Evolutionary conservation across 345 rosid species (phyloP).

Genomic region (Acer campestre): DNA sequence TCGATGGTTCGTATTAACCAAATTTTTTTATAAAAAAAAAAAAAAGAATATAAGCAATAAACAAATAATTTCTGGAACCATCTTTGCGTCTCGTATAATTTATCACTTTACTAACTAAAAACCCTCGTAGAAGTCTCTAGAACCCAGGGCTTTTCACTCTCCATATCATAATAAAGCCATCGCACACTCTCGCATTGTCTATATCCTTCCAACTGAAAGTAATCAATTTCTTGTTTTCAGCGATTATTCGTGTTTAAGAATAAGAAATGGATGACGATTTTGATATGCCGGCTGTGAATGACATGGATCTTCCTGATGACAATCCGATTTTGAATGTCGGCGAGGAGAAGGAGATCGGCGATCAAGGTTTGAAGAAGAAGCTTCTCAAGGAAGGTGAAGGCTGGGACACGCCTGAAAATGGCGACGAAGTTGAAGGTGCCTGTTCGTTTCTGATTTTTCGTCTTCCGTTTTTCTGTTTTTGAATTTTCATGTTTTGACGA

Average conservation of each 20-base stretch:
- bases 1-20: too few relatives aligned
- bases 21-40: too few relatives aligned
- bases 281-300: slow-evolving; percentile 50
- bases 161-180: slow-evolving; percentile 4
- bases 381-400: slow-evolving; percentile 76
- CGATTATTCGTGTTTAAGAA: neutral
- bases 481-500: neutral
- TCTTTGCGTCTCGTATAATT: neutral
- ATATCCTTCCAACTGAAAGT: neutral
- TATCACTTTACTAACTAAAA: neutral
- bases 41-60: too few relatives aligned
- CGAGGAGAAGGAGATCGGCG: slow-evolving; percentile 81
- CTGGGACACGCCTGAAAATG: slow-evolving; percentile 67
- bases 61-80: slow-evolving; percentile 13
- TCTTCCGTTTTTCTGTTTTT: neutral
- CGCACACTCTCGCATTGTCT: neutral
- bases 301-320: slow-evolving; percentile 48
- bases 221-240: neutral
- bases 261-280: slow-evolving; percentile 60
- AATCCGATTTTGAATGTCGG: slow-evolving; percentile 46
- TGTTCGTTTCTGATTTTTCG: neutral
- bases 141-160: slow-evolving; percentile 23
- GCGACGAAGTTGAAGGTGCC: slow-evolving; percentile 88
- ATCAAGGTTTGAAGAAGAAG: slow-evolving; percentile 81
- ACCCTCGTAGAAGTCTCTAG: slow-evolving; percentile 46